phyloP scores from a whole-genome alignment of 768 basidiomycete genomes.

The Tulasnella sp. region DNA sequence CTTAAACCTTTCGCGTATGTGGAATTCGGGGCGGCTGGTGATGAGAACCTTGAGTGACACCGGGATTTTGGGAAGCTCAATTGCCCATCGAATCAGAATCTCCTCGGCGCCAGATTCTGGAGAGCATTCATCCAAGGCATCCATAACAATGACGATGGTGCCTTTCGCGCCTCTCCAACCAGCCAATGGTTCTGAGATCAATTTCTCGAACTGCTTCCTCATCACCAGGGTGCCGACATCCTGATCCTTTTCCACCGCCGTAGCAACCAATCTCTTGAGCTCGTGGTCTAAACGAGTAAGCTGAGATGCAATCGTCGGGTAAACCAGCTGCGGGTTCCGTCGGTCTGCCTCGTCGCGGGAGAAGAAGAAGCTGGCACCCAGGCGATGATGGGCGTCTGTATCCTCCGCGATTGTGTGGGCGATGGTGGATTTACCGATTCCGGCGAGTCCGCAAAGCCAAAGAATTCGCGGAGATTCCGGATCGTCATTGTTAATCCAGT shows the following conservation, averaged over 20 bases:
- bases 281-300: too few relatives aligned
- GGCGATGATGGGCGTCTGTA: too few relatives aligned
- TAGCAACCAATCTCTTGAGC: too few relatives aligned
- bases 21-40: conserved; percentile 36
- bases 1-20: conserved; percentile 28
- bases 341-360: too few relatives aligned
- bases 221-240: conserved; percentile 20
- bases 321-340: too few relatives aligned
- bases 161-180: background rate
- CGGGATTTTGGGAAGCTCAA: conserved; percentile 31
- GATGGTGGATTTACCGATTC: too few relatives aligned
- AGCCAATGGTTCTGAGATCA: conserved; percentile 28
- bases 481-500: too few relatives aligned
- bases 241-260: conserved; percentile 1
- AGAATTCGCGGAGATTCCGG: too few relatives aligned
- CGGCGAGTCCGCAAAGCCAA: too few relatives aligned
- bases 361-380: too few relatives aligned
- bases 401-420: too few relatives aligned
- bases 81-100: conserved; percentile 33
- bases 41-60: conserved; percentile 36
- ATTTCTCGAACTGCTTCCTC: conserved; percentile 30
- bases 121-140: conserved; percentile 40
- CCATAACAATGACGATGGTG: conserved; percentile 37
- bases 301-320: too few relatives aligned
- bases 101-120: background rate